Evolutionary conservation across 1,284 basidiomycete species (phyloP).

Genomic region (Marasmius fiardii): DNA sequence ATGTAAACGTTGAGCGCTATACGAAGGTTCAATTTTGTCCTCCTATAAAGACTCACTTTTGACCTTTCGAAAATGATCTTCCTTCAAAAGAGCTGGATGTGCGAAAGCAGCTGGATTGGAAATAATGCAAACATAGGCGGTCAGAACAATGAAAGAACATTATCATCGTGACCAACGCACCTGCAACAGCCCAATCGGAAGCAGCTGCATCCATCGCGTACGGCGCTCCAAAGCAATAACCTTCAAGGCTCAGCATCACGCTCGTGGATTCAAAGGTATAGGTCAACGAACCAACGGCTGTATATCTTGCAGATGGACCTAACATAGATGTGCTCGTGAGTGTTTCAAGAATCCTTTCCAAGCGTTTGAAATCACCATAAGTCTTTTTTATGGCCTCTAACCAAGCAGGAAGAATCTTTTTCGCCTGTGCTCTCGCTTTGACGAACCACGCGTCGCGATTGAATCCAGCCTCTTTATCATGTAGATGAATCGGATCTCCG

Average conservation of each 20-base stretch:
- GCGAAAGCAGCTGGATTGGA: conserved; percentile 45
- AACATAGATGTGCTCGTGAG: background rate
- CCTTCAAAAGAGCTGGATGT: conserved; percentile 51
- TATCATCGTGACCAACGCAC: conserved; percentile 22
- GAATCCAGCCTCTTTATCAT: conserved; percentile 10
- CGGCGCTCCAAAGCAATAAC: conserved; percentile 58
- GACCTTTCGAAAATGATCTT: conserved; percentile 42
- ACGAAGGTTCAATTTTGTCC: background rate
- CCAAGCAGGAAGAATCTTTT: conserved; percentile 42
- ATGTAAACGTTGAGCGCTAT: background rate
- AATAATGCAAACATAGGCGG: background rate
- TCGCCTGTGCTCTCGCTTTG: conserved; percentile 21
- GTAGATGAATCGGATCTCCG: conserved; percentile 8
- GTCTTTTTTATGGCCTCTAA: conserved; percentile 40
- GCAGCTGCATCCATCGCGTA: conserved; percentile 44
- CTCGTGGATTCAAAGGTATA: background rate
- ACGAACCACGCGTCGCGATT: conserved; percentile 10
- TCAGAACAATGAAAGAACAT: background rate
- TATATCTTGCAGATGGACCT: conserved; percentile 24
- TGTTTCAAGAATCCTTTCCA: background rate
- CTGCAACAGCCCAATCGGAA: conserved; percentile 42
- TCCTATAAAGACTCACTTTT: conserved; percentile 36
- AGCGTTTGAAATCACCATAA: conserved; percentile 27
- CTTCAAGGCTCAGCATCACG: conserved; percentile 20
- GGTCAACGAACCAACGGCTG: conserved; percentile 30